Conservation (phyloP, 805 yeast species). For the Nakazawaea wickerhamii region DNA sequence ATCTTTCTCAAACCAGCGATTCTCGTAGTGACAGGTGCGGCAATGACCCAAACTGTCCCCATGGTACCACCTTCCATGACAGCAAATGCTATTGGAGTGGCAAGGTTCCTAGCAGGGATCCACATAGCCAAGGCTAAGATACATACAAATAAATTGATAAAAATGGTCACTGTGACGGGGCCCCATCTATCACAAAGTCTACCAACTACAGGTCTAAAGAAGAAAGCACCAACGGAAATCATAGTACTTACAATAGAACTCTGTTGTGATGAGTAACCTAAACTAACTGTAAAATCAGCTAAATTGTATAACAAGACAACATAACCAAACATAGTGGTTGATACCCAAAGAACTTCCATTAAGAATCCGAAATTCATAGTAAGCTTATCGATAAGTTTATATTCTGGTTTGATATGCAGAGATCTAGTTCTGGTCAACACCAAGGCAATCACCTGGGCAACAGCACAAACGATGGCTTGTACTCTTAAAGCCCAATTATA, state of each 20-base stretch:
- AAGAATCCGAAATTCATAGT: conserved; percentile 39
- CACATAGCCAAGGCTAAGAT: conserved; percentile 44
- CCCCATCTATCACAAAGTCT: conserved; percentile 45
- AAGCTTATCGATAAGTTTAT: conserved; percentile 34
- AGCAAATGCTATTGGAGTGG: conserved; percentile 49
- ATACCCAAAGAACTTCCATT: conserved; percentile 34
- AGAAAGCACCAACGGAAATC: conserved; percentile 50
- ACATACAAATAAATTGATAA: conserved; percentile 33
- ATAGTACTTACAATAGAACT: conserved; percentile 57
- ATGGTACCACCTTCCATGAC: conserved; percentile 48
- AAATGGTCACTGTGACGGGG: conserved; percentile 38
- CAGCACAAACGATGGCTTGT: conserved; percentile 36
- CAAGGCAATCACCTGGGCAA: conserved; percentile 29
- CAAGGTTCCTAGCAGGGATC: conserved; percentile 53
- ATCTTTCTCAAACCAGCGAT: conserved; percentile 50
- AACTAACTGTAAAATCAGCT: conserved; percentile 52
- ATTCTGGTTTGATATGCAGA: conserved; percentile 28
- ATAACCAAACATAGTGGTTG: conserved; percentile 53
- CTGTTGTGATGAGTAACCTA: conserved; percentile 50
- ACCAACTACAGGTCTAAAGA: conserved; percentile 56
- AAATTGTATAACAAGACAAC: conserved; percentile 53
- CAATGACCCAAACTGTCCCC: conserved; percentile 57
- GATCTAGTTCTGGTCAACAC: conserved; percentile 34
- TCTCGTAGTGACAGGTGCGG: conserved; percentile 46
- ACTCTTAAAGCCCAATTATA: conserved; percentile 48